Percentiles rank a stretch among this genome's conserved stretches.
Evolutionary conservation across 345 rosid genomes (phyloP).

Genomic region (Pistacia integerrima): DNA sequence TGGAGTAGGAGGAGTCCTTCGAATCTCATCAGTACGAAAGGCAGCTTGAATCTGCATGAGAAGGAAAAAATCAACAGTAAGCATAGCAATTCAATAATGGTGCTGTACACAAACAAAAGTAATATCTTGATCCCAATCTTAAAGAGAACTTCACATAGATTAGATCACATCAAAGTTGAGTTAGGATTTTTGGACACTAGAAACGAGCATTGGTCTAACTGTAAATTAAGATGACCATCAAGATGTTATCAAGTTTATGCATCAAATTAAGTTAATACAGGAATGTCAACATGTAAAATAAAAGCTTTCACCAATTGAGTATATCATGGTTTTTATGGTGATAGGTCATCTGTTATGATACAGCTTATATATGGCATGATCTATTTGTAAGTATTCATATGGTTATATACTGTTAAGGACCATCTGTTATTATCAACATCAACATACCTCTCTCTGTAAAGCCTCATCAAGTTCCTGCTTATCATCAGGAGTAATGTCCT

Average conservation of each 20-base stretch:
- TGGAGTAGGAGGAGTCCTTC: constrained; percentile 96
- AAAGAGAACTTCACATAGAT: background rate
- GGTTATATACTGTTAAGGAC: too few species aligned
- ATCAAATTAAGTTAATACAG: background rate
- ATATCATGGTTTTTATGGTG: background rate
- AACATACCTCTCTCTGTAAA: constrained; percentile 82
- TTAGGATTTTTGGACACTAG: background rate
- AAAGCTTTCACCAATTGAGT: background rate
- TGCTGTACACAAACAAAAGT: background rate
- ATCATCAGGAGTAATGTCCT: constrained; percentile 96
- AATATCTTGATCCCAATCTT: background rate
- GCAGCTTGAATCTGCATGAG: constrained; percentile 93
- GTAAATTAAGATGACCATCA: background rate
- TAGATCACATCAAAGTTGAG: background rate
- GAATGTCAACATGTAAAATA: background rate
- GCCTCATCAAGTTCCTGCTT: constrained; percentile 99
- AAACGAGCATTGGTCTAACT: background rate
- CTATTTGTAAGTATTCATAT: background rate
- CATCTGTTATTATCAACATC: background rate
- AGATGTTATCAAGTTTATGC: background rate
- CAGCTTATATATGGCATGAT: background rate
- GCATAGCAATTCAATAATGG: background rate
- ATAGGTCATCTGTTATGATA: background rate
- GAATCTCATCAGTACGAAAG: constrained; percentile 93
- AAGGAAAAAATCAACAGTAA: constrained; percentile 3